These are phyloP conservation scores for Ophiostoma sp. DNA, from an alignment of 2,329 filamentous ascomycete species.

Conservation along the genomic window DNA sequence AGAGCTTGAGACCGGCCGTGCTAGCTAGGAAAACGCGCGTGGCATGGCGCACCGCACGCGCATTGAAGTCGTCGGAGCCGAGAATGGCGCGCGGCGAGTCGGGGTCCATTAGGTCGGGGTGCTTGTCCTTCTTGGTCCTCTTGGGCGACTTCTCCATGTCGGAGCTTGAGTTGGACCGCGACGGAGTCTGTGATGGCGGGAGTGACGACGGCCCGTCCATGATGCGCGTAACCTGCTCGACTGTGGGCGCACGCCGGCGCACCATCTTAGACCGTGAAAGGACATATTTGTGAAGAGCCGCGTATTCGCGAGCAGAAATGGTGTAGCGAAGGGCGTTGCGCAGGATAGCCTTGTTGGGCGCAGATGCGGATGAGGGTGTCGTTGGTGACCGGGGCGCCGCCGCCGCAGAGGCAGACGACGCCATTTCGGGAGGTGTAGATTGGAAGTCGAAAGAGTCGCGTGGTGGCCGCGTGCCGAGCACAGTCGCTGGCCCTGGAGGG, in stretches of 20 bases:
- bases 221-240: conserved; percentile 52
- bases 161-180: conserved; percentile 26
- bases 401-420: conserved; percentile 24
- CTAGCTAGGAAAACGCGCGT: conserved; percentile 64
- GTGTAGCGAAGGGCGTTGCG: conserved; percentile 85
- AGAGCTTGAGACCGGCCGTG: conserved; percentile 58
- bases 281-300: conserved; percentile 75
- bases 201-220: conserved; percentile 38
- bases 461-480: neutral
- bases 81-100: conserved; percentile 22
- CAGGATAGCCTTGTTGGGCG: conserved; percentile 60
- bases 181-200: conserved; percentile 15
- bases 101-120: conserved; percentile 20
- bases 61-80: conserved; percentile 61
- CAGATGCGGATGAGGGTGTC: conserved; percentile 6
- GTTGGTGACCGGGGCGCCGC: conserved; percentile 22
- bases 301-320: conserved; percentile 79
- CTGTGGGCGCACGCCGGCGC: conserved; percentile 50
- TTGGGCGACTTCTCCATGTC: conserved; percentile 20
- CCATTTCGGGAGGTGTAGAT: conserved; percentile 14
- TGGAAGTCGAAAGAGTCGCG: neutral
- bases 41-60: conserved; percentile 63
- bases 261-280: conserved; percentile 63
- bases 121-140: conserved; percentile 32
- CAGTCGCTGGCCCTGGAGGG: neutral